Conservation (phyloP, 2,329 filamentous ascomycete genomes). For the Pleoardoris graminearum region DNA sequence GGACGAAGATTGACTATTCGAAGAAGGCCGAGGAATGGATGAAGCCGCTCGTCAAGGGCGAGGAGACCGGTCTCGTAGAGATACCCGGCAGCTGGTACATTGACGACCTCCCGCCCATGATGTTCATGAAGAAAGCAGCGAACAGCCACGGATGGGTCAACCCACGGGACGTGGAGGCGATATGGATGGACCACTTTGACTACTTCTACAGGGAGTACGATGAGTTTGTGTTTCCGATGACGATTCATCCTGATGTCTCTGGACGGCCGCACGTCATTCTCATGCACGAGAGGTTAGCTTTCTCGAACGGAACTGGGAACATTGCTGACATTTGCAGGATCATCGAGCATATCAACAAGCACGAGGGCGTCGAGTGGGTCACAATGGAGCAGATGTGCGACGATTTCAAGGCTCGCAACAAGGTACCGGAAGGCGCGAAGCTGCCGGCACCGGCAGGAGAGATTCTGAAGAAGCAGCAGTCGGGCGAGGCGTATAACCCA, state of each 20-base stretch:
- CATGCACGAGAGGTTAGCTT: slow-evolving; percentile 68
- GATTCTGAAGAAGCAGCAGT: slow-evolving; percentile 53
- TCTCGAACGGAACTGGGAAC: background rate
- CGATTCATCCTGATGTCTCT: slow-evolving; percentile 68
- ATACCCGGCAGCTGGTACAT: slow-evolving; percentile 70
- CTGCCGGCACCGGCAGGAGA: slow-evolving; percentile 62
- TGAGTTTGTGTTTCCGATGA: slow-evolving; percentile 77
- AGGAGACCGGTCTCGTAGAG: slow-evolving; percentile 66
- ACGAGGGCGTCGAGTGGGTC: slow-evolving; percentile 67
- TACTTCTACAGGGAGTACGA: slow-evolving; percentile 79
- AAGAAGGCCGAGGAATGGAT: slow-evolving; percentile 67
- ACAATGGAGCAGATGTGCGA: slow-evolving; percentile 73
- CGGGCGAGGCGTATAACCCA: slow-evolving; percentile 29
- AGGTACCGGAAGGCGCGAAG: slow-evolving; percentile 60
- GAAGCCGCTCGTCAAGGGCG: slow-evolving; percentile 64
- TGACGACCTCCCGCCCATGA: slow-evolving; percentile 65
- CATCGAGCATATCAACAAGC: slow-evolving; percentile 70
- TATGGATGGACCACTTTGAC: slow-evolving; percentile 69
- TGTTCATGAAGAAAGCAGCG: slow-evolving; percentile 69
- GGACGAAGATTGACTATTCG: slow-evolving; percentile 69
- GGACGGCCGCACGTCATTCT: slow-evolving; percentile 72
- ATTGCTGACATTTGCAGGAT: slow-evolving; percentile 45
- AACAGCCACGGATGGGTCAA: slow-evolving; percentile 67
- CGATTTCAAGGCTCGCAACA: slow-evolving; percentile 70
- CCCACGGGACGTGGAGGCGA: slow-evolving; percentile 63